A percentile compares a stretch with the other conserved stretches of the same genome.
Evolutionary conservation across 2,329 filamentous ascomycete genomes (phyloP).

Genomic region (Neofusicoccum umdonicola): DNA sequence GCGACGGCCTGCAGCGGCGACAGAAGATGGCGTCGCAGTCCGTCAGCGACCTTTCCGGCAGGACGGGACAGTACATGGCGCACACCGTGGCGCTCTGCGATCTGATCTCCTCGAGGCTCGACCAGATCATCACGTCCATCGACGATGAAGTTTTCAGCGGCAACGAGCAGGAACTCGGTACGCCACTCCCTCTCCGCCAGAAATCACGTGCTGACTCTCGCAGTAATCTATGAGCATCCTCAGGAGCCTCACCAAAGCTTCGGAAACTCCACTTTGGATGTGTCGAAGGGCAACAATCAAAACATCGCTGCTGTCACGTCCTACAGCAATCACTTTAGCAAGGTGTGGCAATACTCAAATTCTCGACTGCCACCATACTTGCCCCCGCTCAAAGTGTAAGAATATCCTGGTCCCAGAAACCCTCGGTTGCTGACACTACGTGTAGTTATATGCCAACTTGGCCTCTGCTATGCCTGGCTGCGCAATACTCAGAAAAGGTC

Average conservation of each 20-base stretch:
- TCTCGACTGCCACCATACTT: slow-evolving; percentile 68
- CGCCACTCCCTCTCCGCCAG: slow-evolving; percentile 24
- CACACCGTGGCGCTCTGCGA: slow-evolving; percentile 52
- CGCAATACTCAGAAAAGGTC: slow-evolving; percentile 71
- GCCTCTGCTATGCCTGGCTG: slow-evolving; percentile 74
- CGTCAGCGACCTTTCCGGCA: slow-evolving; percentile 7
- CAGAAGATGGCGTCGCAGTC: slow-evolving; percentile 10
- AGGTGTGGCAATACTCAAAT: slow-evolving; percentile 77
- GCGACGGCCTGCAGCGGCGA: not conserved
- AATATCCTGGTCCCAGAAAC: slow-evolving; percentile 2
- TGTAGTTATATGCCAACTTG: slow-evolving; percentile 69
- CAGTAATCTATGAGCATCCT: slow-evolving; percentile 16
- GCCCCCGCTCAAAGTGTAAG: slow-evolving; percentile 65
- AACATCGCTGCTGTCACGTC: not conserved
- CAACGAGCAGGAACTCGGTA: slow-evolving; percentile 50
- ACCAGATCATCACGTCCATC: slow-evolving; percentile 69
- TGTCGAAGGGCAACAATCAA: not conserved
- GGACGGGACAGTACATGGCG: slow-evolving; percentile 37
- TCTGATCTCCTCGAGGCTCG: slow-evolving; percentile 61
- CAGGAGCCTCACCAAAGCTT: not conserved
- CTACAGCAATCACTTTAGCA: slow-evolving; percentile 62
- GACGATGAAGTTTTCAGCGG: slow-evolving; percentile 60
- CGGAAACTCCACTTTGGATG: not conserved
- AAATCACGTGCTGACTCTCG: slow-evolving; percentile 5
- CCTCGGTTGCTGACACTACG: not conserved